Base-by-base conservation (phyloP, 257 asterid species). In the Nicotiana noctiflora region DNA sequence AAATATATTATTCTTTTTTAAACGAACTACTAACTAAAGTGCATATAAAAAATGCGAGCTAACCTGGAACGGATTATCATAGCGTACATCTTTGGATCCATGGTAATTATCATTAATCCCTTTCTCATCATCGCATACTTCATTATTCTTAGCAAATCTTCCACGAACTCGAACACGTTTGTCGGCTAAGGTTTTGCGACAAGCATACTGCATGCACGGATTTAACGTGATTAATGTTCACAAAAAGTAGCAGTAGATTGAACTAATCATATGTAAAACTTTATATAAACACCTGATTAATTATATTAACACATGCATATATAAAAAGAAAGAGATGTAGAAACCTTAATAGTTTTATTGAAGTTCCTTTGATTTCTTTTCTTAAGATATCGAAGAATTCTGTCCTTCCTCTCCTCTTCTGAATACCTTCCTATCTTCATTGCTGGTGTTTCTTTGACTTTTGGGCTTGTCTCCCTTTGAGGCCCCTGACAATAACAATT, bases 121-220 rank as follows among this genome's bases (percentile, higher is more conserved):
- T 65, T 83, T 66, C 19, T 90, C 85, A 75, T 86, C 88, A 13
- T 86, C 90, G 56, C 81, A 79, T 27, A 81, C 75, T 65, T 92
- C 96, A 27, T 83, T 89, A 87, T 95, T 95, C 88, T 90, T 95
- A 1, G 98, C 99, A 52, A 95, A 95, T 86, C 99, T 89, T 82
- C 99, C 99, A 0, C 99, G 93, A 52, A 95, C 86, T 15, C 99
- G 86, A n/a, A 93, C 91, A 44, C 99, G 88, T 88, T 91, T 91
- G 82, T 95, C 99, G 1, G 99, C 99, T 81, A 95, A 88, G 89
- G 94, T 93, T 91, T 95, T 95, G 4, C 99, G 97, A 83, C 99
- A 95, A 5, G 97, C 99, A 80, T 95, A 95, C 99, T 95, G 92
- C 88, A 85, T 53, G 64, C 8, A 13, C 27, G 18, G 11, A 23